Evolutionary conservation across 164 flowering plant species (phyloP), one percentile per base, ranked within the genome.

Genomic region (Chimonanthus praecox): DNA sequence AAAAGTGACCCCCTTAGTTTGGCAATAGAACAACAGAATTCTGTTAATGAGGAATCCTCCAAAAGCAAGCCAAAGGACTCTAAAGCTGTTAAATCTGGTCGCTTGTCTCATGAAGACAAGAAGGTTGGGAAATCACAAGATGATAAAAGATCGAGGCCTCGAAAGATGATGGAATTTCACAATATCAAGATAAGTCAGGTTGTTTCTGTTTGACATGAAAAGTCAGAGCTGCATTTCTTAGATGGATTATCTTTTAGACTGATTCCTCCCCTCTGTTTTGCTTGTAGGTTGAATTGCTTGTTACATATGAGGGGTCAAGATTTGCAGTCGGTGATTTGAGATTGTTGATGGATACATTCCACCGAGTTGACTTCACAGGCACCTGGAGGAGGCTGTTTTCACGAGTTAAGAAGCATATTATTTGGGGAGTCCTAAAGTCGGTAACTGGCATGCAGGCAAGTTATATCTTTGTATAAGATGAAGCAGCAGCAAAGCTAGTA

Each of bases 381-480:
- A 92, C 97, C 71, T 96, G 99, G 99, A 88, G 92, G 72, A 88
- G 92, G 80, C 78, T 96, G 47, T 94, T 94, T 81, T 94, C 99
- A 61, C 83, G 97, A 49, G 98, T 96, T 21, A 96, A 94, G 85
- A 96, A 96, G 81, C 99, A 96, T 73, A 88, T 96, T 18, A 92
- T 96, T 21, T 96, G 99, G 99, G 94, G 99, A 47, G 98, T 94
- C 68, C 81, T 96, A 46, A 96, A 96, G 86, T 96, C 99, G 74
- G 97, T 96, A 50, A 96, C 99, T 4, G 99, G 99, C 74, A 96
- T 96, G 99, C 99, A 96, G 97, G 99, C 84, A 85, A 72, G 47
- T 62, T 10, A 67, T 69, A 43, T 33, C 4, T 44, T 7, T 33
- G 21, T 44, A 10, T n/a, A 54, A 33, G 33, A 33, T 33, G 33